Evolutionary conservation across 352 stramenopile species (phyloP), one percentile per base, ranked within the genome.

Genomic region (Pythium dissotocum): DNA sequence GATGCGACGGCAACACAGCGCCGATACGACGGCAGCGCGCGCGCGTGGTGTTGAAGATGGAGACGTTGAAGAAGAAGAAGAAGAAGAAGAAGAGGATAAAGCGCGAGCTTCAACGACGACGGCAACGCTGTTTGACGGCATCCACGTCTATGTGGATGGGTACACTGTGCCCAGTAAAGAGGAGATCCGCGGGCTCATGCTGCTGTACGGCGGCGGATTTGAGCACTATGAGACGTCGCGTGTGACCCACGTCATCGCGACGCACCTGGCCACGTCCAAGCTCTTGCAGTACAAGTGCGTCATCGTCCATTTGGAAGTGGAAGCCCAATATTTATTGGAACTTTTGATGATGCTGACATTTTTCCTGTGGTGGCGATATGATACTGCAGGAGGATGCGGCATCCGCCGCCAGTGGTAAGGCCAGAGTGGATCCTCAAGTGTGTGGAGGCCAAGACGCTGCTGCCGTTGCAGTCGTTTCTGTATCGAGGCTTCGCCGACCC

Each of bases 401-500:
- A 77, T 26, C 78, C 79, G 12, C 76, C 84, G 49, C 94, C 90
- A 0, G 88, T 98, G 8, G 85, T 95, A 28, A 76, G 89, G 58
- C 95, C 96, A 0, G 75, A 96, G 24, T 99, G 96, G 96, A 96
- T 99, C 65, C 74, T 95, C 9, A 88, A 97, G 63, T 94, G 91
- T 72, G 88, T 98, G 14, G 70, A 90, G 44, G 71, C 85, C 38
- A 73, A 81, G 24, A 82, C 64, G 24, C 56, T 98, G 56, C 69
- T 98, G 6, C 79, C 88, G 0, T 63, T 93, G 68, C 80, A 83
- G 54, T 65, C 83, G 36, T 98, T 98, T 71, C 72, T 98, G 18
- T 85, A 97, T 32, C 54, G 83, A 32, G 89, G 93, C 21, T 92
- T 98, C 59, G 69, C 66, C 10, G 88, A 97, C 69, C 77, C 78